phyloP scores from a whole-genome alignment of 2,329 filamentous ascomycete genomes.

The Aspergillus nomiae region DNA sequence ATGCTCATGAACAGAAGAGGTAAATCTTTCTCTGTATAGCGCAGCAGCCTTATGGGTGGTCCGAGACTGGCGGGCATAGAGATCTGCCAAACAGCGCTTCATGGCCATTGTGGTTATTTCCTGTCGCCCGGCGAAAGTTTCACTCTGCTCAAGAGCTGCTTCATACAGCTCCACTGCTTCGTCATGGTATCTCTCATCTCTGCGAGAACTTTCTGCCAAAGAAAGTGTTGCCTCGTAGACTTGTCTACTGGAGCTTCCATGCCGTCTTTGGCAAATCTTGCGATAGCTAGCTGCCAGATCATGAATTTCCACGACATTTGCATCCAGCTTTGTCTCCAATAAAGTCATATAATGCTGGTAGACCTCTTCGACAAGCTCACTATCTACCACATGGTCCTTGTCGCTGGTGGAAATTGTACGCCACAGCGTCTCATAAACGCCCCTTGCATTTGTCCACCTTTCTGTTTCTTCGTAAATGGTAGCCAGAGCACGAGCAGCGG shows the following conservation, averaged over 20 bases:
- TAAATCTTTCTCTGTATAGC: constrained; percentile 1
- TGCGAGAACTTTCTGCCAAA: not conserved
- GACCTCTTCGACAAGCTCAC: not conserved
- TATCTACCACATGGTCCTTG: not conserved
- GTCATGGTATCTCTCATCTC: constrained; percentile 1
- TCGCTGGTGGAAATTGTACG: not conserved
- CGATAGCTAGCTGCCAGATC: constrained; percentile 3
- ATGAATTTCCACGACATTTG: not conserved
- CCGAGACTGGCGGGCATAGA: not conserved
- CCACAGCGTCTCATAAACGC: constrained; percentile 2
- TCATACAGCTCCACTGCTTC: constrained; percentile 2
- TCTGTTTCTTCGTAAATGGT: not conserved
- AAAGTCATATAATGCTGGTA: not conserved
- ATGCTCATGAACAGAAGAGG: not conserved
- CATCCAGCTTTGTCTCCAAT: constrained; percentile 1
- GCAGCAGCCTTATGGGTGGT: not conserved
- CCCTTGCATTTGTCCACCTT: not conserved
- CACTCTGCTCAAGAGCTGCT: not conserved
- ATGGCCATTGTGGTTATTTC: not conserved
- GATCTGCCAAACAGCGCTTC: not conserved
- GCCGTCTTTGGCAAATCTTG: not conserved
- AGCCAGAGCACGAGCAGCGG: not conserved
- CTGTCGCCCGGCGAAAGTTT: not conserved
- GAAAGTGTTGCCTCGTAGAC: constrained; percentile 1
- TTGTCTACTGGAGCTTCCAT: not conserved